phyloP scores from a whole-genome alignment of 2,329 filamentous ascomycete species.

The Didymella segeticola region DNA sequence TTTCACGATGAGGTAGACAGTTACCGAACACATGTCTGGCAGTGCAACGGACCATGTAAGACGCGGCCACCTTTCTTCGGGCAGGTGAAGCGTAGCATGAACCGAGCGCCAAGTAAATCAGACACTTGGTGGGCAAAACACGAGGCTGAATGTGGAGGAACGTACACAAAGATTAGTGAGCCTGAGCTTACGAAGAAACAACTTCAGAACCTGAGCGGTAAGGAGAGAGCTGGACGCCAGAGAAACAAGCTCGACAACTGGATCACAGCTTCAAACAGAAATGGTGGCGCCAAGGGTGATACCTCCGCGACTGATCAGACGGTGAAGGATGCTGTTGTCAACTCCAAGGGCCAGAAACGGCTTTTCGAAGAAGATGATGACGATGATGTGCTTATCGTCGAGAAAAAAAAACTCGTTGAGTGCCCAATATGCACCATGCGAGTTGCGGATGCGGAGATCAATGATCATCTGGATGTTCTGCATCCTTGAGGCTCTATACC shows the following conservation, averaged over 20 bases:
- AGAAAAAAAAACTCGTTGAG: conserved; percentile 36
- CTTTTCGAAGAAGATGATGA: conserved; percentile 13
- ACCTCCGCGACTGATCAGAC: conserved; percentile 20
- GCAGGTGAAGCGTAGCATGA: conserved; percentile 56
- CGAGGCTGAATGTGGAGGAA: conserved; percentile 51
- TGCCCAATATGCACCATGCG: conserved; percentile 50
- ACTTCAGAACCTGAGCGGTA: conserved; percentile 46
- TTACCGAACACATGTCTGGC: conserved; percentile 55
- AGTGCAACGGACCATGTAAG: conserved; percentile 52
- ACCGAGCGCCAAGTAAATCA: conserved; percentile 50
- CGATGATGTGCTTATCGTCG: conserved; percentile 16
- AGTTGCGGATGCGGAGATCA: conserved; percentile 45
- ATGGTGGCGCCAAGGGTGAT: conserved; percentile 17
- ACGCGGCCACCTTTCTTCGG: conserved; percentile 51
- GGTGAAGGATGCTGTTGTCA: conserved; percentile 7
- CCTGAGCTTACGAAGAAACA: conserved; percentile 53
- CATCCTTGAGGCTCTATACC: conserved; percentile 26
- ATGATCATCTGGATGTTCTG: conserved; percentile 49
- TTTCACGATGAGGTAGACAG: conserved; percentile 57
- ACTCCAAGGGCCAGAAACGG: conserved; percentile 30
- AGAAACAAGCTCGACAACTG: conserved; percentile 55
- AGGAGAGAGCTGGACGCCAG: conserved; percentile 52
- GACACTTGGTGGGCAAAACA: conserved; percentile 54
- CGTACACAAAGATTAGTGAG: conserved; percentile 51
- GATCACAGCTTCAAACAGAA: conserved; percentile 37